Evolutionary conservation across 352 stramenopile species (phyloP).

Genomic region (Globisporangium recalcitrans): DNA sequence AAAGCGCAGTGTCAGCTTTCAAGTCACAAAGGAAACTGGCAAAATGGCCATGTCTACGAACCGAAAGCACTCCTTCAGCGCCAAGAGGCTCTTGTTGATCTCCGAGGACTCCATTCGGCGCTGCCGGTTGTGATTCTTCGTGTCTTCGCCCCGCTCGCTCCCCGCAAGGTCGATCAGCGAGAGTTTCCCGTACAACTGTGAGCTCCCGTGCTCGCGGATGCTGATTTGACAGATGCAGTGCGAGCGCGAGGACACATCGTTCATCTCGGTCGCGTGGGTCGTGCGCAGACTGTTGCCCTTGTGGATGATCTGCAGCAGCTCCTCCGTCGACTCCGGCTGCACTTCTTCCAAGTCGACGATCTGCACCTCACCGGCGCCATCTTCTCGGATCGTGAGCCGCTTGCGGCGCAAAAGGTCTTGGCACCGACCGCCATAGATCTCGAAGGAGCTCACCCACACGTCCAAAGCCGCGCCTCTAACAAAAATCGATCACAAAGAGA

Average conservation of each 20-base stretch:
- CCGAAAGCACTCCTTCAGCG: conserved; percentile 96
- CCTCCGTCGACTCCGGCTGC: conserved; percentile 76
- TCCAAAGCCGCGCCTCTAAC: conserved; percentile 55
- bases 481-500: neutral
- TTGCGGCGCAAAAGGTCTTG: conserved; percentile 92
- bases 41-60: conserved; percentile 15
- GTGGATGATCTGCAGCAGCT: conserved; percentile 92
- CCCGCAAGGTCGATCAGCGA: conserved; percentile 96
- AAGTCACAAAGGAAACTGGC: neutral
- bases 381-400: conserved; percentile 90
- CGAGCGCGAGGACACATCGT: conserved; percentile 93
- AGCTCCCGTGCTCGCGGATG: conserved; percentile 51
- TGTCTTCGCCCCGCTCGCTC: conserved; percentile 94
- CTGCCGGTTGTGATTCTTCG: conserved; percentile 89
- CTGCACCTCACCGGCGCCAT: conserved; percentile 91
- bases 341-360: conserved; percentile 95
- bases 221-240: conserved; percentile 95
- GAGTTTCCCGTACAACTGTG: conserved; percentile 79
- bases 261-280: conserved; percentile 95
- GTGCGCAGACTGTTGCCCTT: conserved; percentile 90
- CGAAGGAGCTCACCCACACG: conserved; percentile 93
- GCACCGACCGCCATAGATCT: conserved; percentile 96
- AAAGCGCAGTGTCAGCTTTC: neutral
- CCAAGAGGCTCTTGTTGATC: conserved; percentile 97
- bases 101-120: conserved; percentile 95